Evolutionary conservation across 1,139 yeast species (phyloP).

Genomic region (Blastobotrys apis): DNA sequence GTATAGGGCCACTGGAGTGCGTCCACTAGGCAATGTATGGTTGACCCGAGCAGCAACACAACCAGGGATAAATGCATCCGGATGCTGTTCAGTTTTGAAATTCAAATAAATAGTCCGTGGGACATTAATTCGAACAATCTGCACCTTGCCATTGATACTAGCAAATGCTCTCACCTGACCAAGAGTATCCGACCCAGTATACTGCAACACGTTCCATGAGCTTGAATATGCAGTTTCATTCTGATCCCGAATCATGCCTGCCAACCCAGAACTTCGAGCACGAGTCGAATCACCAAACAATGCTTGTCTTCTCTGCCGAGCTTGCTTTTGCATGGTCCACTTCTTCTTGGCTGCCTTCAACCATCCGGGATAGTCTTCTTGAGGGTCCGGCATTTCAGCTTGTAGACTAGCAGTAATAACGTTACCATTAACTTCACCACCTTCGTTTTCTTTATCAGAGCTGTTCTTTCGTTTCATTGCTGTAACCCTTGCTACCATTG

Average conservation of each 20-base stretch:
- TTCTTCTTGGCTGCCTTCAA: conserved; percentile 74
- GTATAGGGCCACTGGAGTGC: conserved; percentile 52
- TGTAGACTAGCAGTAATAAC: conserved; percentile 23
- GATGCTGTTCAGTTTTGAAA: conserved; percentile 43
- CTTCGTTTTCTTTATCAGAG: conserved; percentile 40
- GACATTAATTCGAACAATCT: conserved; percentile 64
- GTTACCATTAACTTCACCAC: conserved; percentile 21
- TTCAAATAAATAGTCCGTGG: conserved; percentile 71
- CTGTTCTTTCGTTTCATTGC: conserved; percentile 2
- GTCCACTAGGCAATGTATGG: conserved; percentile 69
- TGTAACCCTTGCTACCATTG: conserved; percentile 5
- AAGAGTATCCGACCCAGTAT: conserved; percentile 49
- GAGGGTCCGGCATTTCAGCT: conserved; percentile 52
- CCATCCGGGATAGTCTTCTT: conserved; percentile 72
- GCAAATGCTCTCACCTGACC: conserved; percentile 78
- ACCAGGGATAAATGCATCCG: conserved; percentile 42
- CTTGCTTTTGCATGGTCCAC: conserved; percentile 74
- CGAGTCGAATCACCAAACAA: conserved; percentile 66
- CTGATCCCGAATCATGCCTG: conserved; percentile 66
- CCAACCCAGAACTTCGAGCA: conserved; percentile 48
- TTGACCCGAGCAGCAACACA: conserved; percentile 58
- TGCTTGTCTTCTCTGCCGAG: conserved; percentile 65
- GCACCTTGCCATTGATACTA: conserved; percentile 66
- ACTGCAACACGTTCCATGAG: conserved; percentile 82
- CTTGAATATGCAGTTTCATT: conserved; percentile 69